Evolutionary conservation across 2,329 filamentous ascomycete species (phyloP).

Genomic region (Leptographium flavum): DNA sequence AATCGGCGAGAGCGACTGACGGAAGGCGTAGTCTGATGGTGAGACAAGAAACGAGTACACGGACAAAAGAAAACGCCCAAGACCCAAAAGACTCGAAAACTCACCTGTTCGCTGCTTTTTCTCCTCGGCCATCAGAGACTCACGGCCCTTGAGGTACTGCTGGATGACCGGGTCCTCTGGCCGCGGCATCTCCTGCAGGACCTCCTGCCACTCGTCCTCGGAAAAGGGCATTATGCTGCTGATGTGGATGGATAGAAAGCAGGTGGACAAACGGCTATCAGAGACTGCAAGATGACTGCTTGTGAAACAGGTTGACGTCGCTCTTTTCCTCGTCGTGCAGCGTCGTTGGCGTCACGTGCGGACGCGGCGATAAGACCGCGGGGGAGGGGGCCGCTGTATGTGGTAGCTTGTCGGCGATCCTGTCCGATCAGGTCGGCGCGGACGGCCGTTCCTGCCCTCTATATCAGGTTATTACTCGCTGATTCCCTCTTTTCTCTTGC

Average conservation of each 20-base stretch:
- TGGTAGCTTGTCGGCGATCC: not conserved
- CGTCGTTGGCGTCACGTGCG: not conserved
- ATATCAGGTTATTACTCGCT: not conserved
- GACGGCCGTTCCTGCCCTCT: too few relatives aligned
- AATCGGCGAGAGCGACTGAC: constrained; percentile 61
- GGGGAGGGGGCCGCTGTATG: not conserved
- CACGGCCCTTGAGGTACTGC: constrained; percentile 64
- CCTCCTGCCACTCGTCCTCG: constrained; percentile 45
- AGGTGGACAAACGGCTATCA: too few relatives aligned
- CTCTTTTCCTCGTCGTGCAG: not conserved
- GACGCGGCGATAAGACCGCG: not conserved
- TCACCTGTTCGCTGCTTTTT: constrained; percentile 67
- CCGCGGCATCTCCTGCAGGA: constrained; percentile 40
- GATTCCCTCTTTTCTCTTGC: not conserved
- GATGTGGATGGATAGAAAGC: too few relatives aligned
- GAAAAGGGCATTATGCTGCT: constrained; percentile 7
- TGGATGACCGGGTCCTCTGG: constrained; percentile 62
- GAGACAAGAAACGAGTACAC: too few relatives aligned
- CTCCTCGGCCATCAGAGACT: constrained; percentile 66
- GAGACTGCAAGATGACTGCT: not conserved
- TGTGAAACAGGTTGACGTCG: too few relatives aligned
- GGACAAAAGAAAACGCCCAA: too few relatives aligned
- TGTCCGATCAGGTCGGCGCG: not conserved
- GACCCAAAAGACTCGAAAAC: too few relatives aligned
- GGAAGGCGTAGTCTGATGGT: constrained; percentile 53